Evolutionary conservation across 2,329 filamentous ascomycete species (phyloP).

Genomic region (Aspergillus novofumigatus): DNA sequence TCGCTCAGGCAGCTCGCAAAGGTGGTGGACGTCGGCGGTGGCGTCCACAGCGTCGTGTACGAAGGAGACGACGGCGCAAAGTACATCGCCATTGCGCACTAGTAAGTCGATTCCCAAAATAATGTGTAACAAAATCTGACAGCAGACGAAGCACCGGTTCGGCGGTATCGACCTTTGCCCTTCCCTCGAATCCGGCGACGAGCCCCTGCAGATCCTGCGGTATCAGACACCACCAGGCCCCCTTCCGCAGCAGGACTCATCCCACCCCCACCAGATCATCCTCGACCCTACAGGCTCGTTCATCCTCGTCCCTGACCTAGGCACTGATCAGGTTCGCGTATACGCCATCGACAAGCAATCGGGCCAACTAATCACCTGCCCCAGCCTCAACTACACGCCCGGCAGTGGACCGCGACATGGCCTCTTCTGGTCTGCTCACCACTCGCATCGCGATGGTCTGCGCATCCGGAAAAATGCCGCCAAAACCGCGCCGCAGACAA

Average conservation of each 20-base stretch:
- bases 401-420: conserved; percentile 64
- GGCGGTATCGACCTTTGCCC: conserved; percentile 29
- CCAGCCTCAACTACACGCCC: conserved; percentile 39
- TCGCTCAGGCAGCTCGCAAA: conserved; percentile 19
- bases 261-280: conserved; percentile 63
- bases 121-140: conserved; percentile 2
- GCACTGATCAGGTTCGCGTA: conserved; percentile 59
- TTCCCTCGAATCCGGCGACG: conserved; percentile 20
- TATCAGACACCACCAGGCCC: conserved; percentile 39
- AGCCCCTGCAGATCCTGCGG: conserved; percentile 37
- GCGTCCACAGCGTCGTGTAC: conserved; percentile 34
- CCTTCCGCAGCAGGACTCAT: conserved; percentile 49
- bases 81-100: conserved; percentile 36
- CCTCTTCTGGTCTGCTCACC: conserved; percentile 47
- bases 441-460: neutral
- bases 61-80: conserved; percentile 18
- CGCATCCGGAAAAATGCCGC: neutral
- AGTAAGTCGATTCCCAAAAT: conserved; percentile 24
- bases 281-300: conserved; percentile 63
- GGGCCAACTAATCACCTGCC: conserved; percentile 44
- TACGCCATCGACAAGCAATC: conserved; percentile 49
- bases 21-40: conserved; percentile 23
- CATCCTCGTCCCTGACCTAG: conserved; percentile 62
- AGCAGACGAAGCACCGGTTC: conserved; percentile 22
- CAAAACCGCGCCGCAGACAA: conserved; percentile 14